These are phyloP conservation scores for Eudorina sp. DNA, from an alignment of 139 green algal genomes.

Conservation along the genomic window DNA sequence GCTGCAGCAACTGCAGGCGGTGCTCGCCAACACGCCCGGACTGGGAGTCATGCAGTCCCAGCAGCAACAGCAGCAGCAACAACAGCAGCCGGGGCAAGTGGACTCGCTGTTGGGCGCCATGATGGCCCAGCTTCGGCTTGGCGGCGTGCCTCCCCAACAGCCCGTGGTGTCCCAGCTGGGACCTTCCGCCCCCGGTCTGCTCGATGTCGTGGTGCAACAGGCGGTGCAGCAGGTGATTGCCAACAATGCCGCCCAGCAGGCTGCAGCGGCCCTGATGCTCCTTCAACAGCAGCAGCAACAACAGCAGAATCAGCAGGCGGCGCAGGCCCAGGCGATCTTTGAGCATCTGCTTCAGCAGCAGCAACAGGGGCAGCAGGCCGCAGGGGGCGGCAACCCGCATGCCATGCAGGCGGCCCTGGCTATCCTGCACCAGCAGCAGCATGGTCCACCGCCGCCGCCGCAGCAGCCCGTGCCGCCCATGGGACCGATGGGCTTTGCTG, in stretches of 20 bases:
- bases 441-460: neutral
- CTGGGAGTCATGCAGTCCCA: neutral
- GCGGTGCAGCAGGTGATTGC: slow-evolving; percentile 45
- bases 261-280: neutral
- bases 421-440: slow-evolving; percentile 36
- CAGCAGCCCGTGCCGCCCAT: neutral
- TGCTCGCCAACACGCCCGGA: neutral
- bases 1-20: slow-evolving; percentile 36
- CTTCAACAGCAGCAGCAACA: slow-evolving; percentile 38
- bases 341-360: slow-evolving; percentile 39
- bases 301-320: slow-evolving; percentile 26
- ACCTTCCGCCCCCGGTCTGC: neutral
- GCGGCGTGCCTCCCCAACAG: neutral
- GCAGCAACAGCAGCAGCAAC: neutral
- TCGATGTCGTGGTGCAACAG: slow-evolving; percentile 28
- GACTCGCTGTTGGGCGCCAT: neutral
- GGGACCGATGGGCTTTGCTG: neutral
- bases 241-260: slow-evolving; percentile 48
- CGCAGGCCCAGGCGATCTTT: neutral
- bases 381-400: neutral
- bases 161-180: neutral
- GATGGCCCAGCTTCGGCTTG: slow-evolving; percentile 26
- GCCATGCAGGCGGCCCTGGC: slow-evolving; percentile 26
- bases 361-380: neutral
- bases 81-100: neutral